Percentiles rank a stretch among this genome's conserved stretches.
Evolutionary conservation across 192 early-diverging fungal genomes (phyloP).

Genomic region (Coemansia sp.): DNA sequence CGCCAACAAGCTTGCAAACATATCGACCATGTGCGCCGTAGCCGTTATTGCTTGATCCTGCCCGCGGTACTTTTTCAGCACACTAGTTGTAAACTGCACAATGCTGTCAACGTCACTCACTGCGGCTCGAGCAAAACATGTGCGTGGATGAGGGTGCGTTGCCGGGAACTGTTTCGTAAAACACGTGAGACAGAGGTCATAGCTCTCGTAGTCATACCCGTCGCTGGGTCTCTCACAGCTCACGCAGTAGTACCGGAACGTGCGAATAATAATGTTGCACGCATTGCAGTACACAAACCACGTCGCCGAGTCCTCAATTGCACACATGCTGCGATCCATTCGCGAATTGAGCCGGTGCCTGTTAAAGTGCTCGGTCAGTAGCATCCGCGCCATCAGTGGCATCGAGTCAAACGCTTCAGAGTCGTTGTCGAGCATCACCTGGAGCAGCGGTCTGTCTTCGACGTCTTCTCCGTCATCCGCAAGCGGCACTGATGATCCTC

Average conservation of each 20-base stretch:
- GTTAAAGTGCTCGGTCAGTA: conserved; percentile 21
- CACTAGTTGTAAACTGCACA: conserved; percentile 27
- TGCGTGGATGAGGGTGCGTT: conserved; percentile 73
- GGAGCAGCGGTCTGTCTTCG: conserved; percentile 28
- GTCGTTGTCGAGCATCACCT: conserved; percentile 32
- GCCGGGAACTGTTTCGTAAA: conserved; percentile 68
- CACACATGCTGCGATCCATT: conserved; percentile 1
- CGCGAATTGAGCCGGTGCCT: conserved; percentile 9
- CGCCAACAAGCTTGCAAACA: conserved; percentile 14
- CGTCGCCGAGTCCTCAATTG: conserved; percentile 45
- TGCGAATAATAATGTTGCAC: conserved; percentile 76
- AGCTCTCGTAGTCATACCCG: conserved; percentile 66
- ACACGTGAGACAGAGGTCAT: conserved; percentile 73
- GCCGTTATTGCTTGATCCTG: conserved; percentile 2
- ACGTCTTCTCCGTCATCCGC: neutral
- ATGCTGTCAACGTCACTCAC: conserved; percentile 39
- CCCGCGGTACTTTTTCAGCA: conserved; percentile 19
- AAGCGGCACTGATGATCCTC: neutral
- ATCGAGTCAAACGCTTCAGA: conserved; percentile 17
- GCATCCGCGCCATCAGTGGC: conserved; percentile 34
- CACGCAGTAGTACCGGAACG: conserved; percentile 81
- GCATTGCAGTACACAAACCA: conserved; percentile 77
- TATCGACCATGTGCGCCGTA: conserved; percentile 9
- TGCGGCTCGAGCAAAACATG: conserved; percentile 70
- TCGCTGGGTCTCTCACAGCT: conserved; percentile 73